Percentiles rank a stretch among this genome's conserved stretches.
Evolutionary conservation across 2,329 filamentous ascomycete species (phyloP).

Genomic region (Calonectria ilicicola): DNA sequence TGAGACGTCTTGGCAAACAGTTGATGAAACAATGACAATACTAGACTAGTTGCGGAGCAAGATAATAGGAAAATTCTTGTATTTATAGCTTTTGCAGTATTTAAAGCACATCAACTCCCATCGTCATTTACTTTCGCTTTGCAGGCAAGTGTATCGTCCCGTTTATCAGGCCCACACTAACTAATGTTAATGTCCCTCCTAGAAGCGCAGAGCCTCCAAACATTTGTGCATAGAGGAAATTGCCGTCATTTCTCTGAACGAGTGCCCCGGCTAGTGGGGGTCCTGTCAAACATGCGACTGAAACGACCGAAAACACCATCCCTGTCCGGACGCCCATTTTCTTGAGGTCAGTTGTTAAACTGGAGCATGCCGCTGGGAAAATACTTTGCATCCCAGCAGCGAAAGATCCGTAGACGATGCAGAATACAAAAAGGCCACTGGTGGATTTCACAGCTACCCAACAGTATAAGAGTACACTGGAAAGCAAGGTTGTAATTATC

Average conservation of each 20-base stretch:
- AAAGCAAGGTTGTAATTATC: background rate
- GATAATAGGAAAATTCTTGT: no score
- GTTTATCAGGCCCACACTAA: background rate
- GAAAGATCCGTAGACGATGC: background rate
- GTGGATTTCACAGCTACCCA: background rate
- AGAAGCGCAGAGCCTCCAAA: background rate
- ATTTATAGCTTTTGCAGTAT: no score
- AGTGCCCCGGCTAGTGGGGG: background rate
- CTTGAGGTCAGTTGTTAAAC: background rate
- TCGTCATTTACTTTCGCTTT: background rate
- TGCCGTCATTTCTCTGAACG: background rate
- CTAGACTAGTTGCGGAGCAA: no score
- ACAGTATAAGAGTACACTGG: background rate
- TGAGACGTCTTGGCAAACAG: no score
- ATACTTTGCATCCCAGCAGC: background rate
- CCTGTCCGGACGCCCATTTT: background rate
- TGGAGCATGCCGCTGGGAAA: background rate
- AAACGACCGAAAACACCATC: slow-evolving; percentile 4
- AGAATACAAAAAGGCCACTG: background rate
- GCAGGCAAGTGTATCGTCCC: background rate
- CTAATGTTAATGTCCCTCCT: background rate
- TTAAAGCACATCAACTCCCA: background rate
- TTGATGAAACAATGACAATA: no score
- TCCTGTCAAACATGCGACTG: background rate
- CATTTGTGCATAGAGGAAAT: background rate